Evolutionary conservation across 2,329 filamentous ascomycete genomes (phyloP).

Genomic region (Zymoseptoria tritici): DNA sequence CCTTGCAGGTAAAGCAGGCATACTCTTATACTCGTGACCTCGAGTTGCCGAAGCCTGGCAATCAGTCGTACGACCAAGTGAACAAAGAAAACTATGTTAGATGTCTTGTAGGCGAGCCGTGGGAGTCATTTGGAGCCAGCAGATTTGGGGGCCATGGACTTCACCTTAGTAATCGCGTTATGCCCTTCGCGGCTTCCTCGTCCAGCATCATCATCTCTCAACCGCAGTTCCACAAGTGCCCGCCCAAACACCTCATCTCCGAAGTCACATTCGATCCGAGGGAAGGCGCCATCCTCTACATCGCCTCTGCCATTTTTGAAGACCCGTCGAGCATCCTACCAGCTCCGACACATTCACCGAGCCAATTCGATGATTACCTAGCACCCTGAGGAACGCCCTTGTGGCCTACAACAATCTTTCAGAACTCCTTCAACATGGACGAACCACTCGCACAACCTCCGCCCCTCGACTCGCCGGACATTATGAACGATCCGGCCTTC

Average conservation of each 20-base stretch:
- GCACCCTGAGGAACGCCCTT: constrained; percentile 1
- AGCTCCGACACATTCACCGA: background rate
- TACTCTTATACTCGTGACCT: too few species aligned
- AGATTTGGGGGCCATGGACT: too few species aligned
- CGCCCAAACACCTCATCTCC: background rate
- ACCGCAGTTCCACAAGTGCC: background rate
- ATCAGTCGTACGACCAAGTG: too few species aligned
- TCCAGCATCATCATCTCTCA: background rate
- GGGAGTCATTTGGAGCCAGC: too few species aligned
- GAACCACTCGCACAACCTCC: constrained; percentile 2
- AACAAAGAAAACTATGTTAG: too few species aligned
- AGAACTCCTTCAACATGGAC: constrained; percentile 10
- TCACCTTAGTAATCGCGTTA: too few species aligned
- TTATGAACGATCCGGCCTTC: constrained; percentile 52
- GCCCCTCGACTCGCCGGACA: constrained; percentile 34
- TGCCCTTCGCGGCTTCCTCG: too few species aligned
- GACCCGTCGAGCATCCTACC: background rate
- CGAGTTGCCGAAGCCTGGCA: too few species aligned
- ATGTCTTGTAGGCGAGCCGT: too few species aligned
- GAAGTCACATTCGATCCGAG: background rate
- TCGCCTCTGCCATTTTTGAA: background rate
- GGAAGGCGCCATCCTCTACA: background rate
- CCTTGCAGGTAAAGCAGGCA: too few species aligned
- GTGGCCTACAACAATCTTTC: constrained; percentile 4
- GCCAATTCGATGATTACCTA: constrained; percentile 6